Base-by-base conservation (phyloP, 2,329 filamentous ascomycete genomes). In the Pestalotiopsis sp. region DNA sequence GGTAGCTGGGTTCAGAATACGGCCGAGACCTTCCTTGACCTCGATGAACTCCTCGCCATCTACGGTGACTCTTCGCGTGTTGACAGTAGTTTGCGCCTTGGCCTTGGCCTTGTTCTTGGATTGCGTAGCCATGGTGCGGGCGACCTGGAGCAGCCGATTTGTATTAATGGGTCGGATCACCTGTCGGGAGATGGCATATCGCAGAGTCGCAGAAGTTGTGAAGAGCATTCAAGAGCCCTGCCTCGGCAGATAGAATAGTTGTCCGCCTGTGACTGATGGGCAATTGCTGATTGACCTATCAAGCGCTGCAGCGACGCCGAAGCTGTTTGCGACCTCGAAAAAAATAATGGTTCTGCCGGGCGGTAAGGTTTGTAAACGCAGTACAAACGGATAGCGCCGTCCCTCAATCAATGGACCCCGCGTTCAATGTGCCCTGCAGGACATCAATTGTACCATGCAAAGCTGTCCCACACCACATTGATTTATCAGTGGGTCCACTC, bases 11-110 rank as follows among this genome's bases (percentile, higher is more conserved):
- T 87, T 85, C 58, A 89, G 78, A 59, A 90, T 89, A 39, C 83
- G 84, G n/a, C 85, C 88, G 62, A 86, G 84, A 0, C 88, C 88
- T 72, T 90, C 88, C 70, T 80, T 84, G 4, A 89, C 80, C 14
- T 85, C 84, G 23, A 80, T 83, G 73, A 85, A 89, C 38, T 83
- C 80, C 73, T 85, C 82, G 49, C 84, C 87, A 69, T 85, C 80
- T 70, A 79, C 78, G 20, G 73, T 72, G 67, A 83, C 73, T 45
- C 73, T 77, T 70, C 80, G 76, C 36, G 78, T 75, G 23, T 77
- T 75, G 66, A 75, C 75, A 58, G 78, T 67, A 13, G 75, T 72
- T 57, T 72, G 68, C 59, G 75, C 62, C 52, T 67, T 66, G 25
- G 72, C 72, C 57, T 73, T 70, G 7, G 69, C 38, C 57, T 73